These are phyloP conservation scores for Ophiostoma ips DNA, from an alignment of 2,329 filamentous ascomycete genomes.

Conservation along the genomic window DNA sequence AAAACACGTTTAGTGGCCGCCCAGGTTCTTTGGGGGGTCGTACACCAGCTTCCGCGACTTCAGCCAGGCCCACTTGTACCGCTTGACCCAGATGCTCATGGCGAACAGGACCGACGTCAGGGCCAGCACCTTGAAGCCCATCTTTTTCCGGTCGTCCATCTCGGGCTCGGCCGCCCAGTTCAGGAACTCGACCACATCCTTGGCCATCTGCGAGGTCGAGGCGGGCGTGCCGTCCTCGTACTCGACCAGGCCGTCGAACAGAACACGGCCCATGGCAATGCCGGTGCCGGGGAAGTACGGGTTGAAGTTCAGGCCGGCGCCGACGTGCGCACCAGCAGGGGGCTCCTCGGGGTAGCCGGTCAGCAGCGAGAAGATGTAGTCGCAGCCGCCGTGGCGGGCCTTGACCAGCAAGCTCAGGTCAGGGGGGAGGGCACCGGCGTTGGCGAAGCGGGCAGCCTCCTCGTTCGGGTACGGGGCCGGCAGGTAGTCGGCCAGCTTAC, in stretches of 20 bases:
- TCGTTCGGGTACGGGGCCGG: slow-evolving; percentile 96
- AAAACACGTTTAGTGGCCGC: background rate
- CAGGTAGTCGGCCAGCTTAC: slow-evolving; percentile 97
- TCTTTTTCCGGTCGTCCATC: slow-evolving; percentile 99
- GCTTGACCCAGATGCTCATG: slow-evolving; percentile 92
- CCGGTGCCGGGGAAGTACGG: slow-evolving; percentile 98
- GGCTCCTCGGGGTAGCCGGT: slow-evolving; percentile 96
- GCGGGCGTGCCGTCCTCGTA: slow-evolving; percentile 95
- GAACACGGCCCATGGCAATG: slow-evolving; percentile 96
- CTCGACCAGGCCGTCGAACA: slow-evolving; percentile 94
- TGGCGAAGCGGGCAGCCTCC: slow-evolving; percentile 92
- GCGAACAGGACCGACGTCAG: slow-evolving; percentile 68
- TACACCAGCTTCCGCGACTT: slow-evolving; percentile 93
- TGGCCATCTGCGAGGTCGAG: slow-evolving; percentile 97
- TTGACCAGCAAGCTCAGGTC: slow-evolving; percentile 98
- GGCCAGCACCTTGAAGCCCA: slow-evolving; percentile 92
- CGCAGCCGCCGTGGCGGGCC: slow-evolving; percentile 90
- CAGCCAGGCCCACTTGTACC: slow-evolving; percentile 96
- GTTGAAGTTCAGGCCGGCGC: slow-evolving; percentile 96
- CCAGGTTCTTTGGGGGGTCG: slow-evolving; percentile 48
- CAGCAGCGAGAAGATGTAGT: slow-evolving; percentile 96
- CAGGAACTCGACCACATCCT: slow-evolving; percentile 96
- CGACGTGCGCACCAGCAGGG: slow-evolving; percentile 74
- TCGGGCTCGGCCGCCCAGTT: slow-evolving; percentile 99
- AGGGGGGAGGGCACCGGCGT: slow-evolving; percentile 93